Evolutionary conservation across 179 eudicot genomes (phyloP).

Genomic region (Silene noctiflora): DNA sequence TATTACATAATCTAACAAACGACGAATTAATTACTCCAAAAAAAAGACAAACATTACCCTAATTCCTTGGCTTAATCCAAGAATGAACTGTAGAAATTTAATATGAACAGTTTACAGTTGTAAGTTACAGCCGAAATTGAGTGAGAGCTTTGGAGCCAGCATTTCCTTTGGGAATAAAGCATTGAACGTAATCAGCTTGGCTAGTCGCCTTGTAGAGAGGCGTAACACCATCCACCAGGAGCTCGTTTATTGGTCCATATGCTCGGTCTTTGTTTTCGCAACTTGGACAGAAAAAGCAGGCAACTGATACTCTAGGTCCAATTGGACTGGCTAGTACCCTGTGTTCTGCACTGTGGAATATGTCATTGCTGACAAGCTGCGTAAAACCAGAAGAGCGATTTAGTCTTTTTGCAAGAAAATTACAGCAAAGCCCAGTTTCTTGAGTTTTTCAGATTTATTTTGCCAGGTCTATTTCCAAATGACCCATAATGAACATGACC

Average conservation of each 20-base stretch:
- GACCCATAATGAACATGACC: too few species aligned
- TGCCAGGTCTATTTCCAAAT: too few species aligned
- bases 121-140: slow-evolving; percentile 12
- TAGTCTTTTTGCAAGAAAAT: background rate
- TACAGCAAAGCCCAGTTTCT: too few species aligned
- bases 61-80: too few species aligned
- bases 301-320: slow-evolving; percentile 15
- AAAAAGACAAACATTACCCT: too few species aligned
- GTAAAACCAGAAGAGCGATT: background rate
- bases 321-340: slow-evolving; percentile 13
- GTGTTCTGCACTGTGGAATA: slow-evolving; percentile 21
- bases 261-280: slow-evolving; percentile 6
- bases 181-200: slow-evolving; percentile 16
- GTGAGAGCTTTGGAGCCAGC: slow-evolving; percentile 15
- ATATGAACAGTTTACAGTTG: too few species aligned
- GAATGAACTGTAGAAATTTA: too few species aligned
- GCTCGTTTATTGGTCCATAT: slow-evolving; percentile 11
- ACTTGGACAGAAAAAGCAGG: slow-evolving; percentile 20
- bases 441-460: background rate
- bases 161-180: slow-evolving; percentile 18
- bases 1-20: too few species aligned
- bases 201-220: slow-evolving; percentile 14
- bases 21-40: too few species aligned
- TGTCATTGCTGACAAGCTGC: slow-evolving; percentile 20
- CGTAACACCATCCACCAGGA: background rate